Evolutionary conservation across 225 moss, liverwort and hornwort species (phyloP), one percentile per base, ranked within the genome.

Genomic region (Lunularia cruciata): DNA sequence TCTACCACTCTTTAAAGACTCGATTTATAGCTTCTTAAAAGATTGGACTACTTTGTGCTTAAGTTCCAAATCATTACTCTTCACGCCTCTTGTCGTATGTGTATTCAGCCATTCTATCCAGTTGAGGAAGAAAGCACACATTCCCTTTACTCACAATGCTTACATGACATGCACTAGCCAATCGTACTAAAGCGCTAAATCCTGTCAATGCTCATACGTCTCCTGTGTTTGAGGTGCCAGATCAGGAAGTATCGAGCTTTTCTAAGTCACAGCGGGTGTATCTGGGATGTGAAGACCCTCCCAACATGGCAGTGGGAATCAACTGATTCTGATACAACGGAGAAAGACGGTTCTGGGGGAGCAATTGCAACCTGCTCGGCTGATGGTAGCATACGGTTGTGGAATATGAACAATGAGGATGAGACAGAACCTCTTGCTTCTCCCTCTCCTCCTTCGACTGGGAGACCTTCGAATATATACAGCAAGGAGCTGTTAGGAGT

Each of bases 221-320:
- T 64, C 19, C 18, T 64, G 27, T 16, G 22, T 64, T 57, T 31
- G 12, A 37, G 28, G 3, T 10, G 46, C 48, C 75, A 90, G 90
- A 83, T 90, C 57, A 82, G 80, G 71, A 75, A 82, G 67, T 80
- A 77, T 34, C 78, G 88, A 3, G 83, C 87, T 20, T 76, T 90
- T n/a, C 78, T 90, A 37, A 78, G 86, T 30, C 90, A 90, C 73
- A 86, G 80, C 63, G 82, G 86, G 52, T 88, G 90, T 71, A 77
- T 90, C 74, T 90, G 90, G 90, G 90, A 90, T 79, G 83, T 90
- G 3, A 78, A 79, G 73, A 67, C 86, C 48, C 54, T 90, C 65
- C 86, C 86, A 36, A 84, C 76, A 71, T 82, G 74, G 18, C 78
- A 83, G 20, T 75, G 73, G 19, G 40, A 40, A 18, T 58, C 77